Evolutionary conservation across 2,329 filamentous ascomycete genomes (phyloP).

Genomic region (Epichloe hybrida): DNA sequence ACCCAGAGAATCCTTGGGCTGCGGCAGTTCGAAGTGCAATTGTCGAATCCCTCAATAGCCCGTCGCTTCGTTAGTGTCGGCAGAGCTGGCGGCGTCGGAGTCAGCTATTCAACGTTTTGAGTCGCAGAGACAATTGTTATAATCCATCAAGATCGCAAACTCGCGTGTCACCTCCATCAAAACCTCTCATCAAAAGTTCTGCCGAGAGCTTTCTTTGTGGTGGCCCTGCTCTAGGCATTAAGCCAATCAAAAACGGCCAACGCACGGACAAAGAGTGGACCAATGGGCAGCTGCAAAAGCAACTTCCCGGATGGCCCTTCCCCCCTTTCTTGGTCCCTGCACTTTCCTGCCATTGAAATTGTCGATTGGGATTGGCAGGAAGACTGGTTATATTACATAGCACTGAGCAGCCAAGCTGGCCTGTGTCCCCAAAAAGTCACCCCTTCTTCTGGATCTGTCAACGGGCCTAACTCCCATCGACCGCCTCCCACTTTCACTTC

Average conservation of each 20-base stretch:
- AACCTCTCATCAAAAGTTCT: constrained; percentile 18
- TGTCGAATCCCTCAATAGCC: not conserved
- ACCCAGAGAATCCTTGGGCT: not conserved
- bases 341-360: constrained; percentile 32
- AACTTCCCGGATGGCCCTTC: constrained; percentile 18
- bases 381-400: not conserved
- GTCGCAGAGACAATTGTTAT: not conserved
- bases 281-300: constrained; percentile 11
- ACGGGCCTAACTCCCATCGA: constrained; percentile 4
- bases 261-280: constrained; percentile 15
- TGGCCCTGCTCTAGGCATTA: constrained; percentile 7
- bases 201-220: constrained; percentile 14
- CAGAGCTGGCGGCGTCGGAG: not conserved
- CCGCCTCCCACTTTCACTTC: constrained; percentile 1
- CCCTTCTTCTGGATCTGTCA: constrained; percentile 13
- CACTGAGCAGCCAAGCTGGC: constrained; percentile 1
- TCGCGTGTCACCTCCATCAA: constrained; percentile 9
- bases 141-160: constrained; percentile 10
- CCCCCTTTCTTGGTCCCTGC: constrained; percentile 31
- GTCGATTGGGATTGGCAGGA: constrained; percentile 31
- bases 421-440: constrained; percentile 25
- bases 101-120: not conserved
- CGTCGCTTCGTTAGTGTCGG: not conserved
- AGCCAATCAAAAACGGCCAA: constrained; percentile 16
- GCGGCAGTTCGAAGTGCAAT: not conserved